Evolutionary conservation across 1,139 yeast genomes (phyloP).

Genomic region (Debaryomyces sp.): DNA sequence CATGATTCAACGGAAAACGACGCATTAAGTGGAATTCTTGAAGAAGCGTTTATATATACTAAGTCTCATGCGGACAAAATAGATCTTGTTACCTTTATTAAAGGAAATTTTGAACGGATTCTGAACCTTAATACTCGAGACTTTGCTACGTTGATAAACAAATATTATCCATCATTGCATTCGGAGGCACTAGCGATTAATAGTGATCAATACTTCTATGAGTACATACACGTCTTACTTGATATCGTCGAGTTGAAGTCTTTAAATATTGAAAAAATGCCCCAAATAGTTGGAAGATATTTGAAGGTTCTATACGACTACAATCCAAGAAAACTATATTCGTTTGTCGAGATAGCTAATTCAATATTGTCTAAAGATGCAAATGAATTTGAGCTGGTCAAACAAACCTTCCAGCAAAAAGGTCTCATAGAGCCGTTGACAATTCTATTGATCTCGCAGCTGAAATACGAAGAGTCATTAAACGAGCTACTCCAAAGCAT

Average conservation of each 20-base stretch:
- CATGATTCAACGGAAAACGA: conserved; percentile 10
- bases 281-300: conserved; percentile 29
- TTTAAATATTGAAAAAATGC: not conserved
- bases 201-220: conserved; percentile 25
- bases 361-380: conserved; percentile 16
- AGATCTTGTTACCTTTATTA: conserved; percentile 37
- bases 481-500: conserved; percentile 27
- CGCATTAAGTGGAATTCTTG: conserved; percentile 33
- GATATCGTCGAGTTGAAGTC: conserved; percentile 8
- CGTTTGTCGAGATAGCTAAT: conserved; percentile 20
- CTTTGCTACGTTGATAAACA: conserved; percentile 40
- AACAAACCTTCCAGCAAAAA: conserved; percentile 23
- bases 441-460: conserved; percentile 23
- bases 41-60: conserved; percentile 39
- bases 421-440: conserved; percentile 36
- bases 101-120: conserved; percentile 38
- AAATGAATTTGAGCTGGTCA: conserved; percentile 18
- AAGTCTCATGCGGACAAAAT: conserved; percentile 32
- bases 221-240: conserved; percentile 31
- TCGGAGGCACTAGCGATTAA: conserved; percentile 30
- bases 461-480: conserved; percentile 30
- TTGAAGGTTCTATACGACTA: conserved; percentile 31
- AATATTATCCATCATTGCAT: conserved; percentile 43
- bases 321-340: conserved; percentile 19
- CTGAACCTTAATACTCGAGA: conserved; percentile 35